Evolutionary conservation across 768 basidiomycete genomes (phyloP), one percentile per base, ranked within the genome.

Genomic region (Austroboletus festivus): DNA sequence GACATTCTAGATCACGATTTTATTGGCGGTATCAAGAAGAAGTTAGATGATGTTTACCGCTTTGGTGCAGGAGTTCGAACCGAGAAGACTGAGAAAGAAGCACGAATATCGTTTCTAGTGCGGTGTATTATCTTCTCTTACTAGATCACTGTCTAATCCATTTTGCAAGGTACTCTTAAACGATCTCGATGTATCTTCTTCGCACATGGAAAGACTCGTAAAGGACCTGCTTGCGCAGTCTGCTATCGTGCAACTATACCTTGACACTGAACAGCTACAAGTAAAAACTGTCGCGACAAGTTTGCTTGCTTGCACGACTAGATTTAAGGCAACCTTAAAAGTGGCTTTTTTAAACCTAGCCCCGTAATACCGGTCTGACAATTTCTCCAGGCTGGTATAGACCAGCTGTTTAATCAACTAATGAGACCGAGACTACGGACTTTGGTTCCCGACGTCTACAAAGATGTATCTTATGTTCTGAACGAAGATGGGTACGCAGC

Each of bases 331-430:
- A 1, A 81, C 83, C 1, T 71, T 92, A 42, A 83, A 86, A 66
- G 94, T 92, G 63, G 49, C 75, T 56, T n/a, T 56, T 21, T 19
- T 33, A 13, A 23, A 11, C n/a, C 1, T 38, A n/a, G 1, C 2
- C n/a, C 16, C n/a, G 24, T 18, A 16, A 31, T 43, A 21, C 26
- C 38, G 16, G 13, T 46, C 48, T 55, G 13, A 63, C 20, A 4
- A 37, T 13, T 15, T 40, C 20, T 46, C 19, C 39, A 93, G 91
- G 73, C 79, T 3, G 91, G 94, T 15, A 73, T 96, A 22, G 96
- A 99, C 57, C 92, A 95, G 58, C 74, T 98, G 31, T 97, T 98
- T 74, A 97, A 93, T 58, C 95, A 98, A 62, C 75, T 97, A 10
- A 78, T 94, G 58, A 80, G 94, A 18, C 94, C 96, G 0, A 85